Percentiles rank a stretch among this genome's conserved stretches.
Conservation (phyloP, 441 rosid species). For the Geranium incanum region DNA sequence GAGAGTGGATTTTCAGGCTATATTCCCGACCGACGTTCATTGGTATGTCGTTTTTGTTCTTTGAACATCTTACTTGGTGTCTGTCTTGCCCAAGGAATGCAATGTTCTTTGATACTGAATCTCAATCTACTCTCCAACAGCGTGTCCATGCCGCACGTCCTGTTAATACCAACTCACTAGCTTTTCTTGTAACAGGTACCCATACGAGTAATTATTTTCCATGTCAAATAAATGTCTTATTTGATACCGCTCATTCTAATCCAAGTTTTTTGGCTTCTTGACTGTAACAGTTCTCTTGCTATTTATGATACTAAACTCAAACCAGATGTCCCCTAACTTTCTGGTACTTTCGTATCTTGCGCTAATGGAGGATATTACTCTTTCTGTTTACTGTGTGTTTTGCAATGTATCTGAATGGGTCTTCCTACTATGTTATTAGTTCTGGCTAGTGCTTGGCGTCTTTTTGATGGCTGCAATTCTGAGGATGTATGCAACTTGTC, state of each 20-base stretch:
- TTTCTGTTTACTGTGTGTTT: too few species aligned
- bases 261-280: slow-evolving; percentile 5
- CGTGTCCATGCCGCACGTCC: slow-evolving; percentile 76
- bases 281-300: slow-evolving; percentile 56
- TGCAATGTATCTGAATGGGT: slow-evolving; percentile 3
- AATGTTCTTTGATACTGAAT: too few species aligned
- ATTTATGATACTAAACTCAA: slow-evolving; percentile 82
- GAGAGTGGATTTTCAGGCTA: slow-evolving; percentile 62
- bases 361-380: not conserved
- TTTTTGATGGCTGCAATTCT: slow-evolving; percentile 75
- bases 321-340: slow-evolving; percentile 86
- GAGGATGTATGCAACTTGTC: slow-evolving; percentile 91
- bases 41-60: slow-evolving; percentile 31
- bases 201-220: not conserved
- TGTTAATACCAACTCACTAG: slow-evolving; percentile 75
- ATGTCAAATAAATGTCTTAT: not conserved
- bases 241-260: not conserved
- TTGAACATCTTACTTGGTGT: too few species aligned
- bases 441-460: slow-evolving; percentile 85
- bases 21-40: slow-evolving; percentile 57
- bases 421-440: slow-evolving; percentile 32
- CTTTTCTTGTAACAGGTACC: slow-evolving; percentile 77
- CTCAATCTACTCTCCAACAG: slow-evolving; percentile 27
- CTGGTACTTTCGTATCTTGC: slow-evolving; percentile 38
- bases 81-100: too few species aligned